Evolutionary conservation across 2,329 filamentous ascomycete genomes (phyloP).

Genomic region (Paracorniculantispora psalliotae): DNA sequence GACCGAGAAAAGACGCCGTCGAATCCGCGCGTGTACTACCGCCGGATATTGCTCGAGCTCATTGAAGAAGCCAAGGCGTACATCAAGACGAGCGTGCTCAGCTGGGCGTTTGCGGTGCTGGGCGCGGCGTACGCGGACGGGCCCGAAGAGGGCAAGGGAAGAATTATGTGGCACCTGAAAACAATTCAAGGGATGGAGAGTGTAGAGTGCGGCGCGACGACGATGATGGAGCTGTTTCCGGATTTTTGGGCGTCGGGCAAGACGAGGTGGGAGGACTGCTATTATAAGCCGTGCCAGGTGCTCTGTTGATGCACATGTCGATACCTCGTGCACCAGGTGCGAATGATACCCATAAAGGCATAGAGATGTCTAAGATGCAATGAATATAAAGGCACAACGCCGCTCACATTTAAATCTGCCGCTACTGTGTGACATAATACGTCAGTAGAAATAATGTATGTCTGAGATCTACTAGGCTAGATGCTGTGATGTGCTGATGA

Average conservation of each 20-base stretch:
- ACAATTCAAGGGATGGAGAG: constrained; percentile 1
- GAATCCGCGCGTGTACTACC: background rate
- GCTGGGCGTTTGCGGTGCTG: constrained; percentile 6
- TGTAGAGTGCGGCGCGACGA: constrained; percentile 2
- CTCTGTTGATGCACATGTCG: no score
- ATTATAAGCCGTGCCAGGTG: constrained; percentile 7
- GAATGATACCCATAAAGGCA: background rate
- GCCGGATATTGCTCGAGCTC: background rate
- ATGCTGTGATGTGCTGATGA: background rate
- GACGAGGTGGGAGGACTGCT: constrained; percentile 2
- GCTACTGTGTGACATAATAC: no score
- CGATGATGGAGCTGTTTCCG: constrained; percentile 1
- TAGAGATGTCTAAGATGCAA: no score
- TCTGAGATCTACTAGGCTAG: background rate
- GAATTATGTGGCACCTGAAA: background rate
- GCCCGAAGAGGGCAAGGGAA: background rate
- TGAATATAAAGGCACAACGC: no score
- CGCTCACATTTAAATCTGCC: no score
- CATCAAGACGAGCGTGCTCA: constrained; percentile 1
- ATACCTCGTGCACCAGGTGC: no score
- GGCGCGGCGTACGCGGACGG: constrained; percentile 1
- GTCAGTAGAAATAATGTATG: background rate
- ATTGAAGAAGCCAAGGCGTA: background rate
- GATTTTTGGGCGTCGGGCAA: background rate
- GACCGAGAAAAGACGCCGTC: background rate